These are phyloP conservation scores for Monilinia vaccinii-corymbosi DNA, from an alignment of 2,329 filamentous ascomycete species.

Conservation along the genomic window DNA sequence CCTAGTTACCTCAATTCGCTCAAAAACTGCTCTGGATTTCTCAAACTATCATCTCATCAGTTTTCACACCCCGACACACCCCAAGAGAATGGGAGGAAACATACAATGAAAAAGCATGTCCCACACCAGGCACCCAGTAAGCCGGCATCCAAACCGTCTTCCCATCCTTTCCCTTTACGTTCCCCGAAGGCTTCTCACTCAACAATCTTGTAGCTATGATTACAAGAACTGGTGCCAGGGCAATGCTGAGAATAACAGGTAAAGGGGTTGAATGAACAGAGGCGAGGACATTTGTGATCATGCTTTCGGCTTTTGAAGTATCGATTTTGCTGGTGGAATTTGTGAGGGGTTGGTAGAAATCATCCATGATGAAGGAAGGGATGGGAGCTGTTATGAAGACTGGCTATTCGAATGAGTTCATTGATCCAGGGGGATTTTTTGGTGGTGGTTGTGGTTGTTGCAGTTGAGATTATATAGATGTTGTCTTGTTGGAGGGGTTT, in stretches of 20 bases:
- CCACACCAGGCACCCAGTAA: slow-evolving; percentile 51
- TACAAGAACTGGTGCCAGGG: slow-evolving; percentile 18
- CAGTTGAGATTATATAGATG: background rate
- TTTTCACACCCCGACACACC: background rate
- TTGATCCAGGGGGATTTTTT: background rate
- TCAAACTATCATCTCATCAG: slow-evolving; percentile 19
- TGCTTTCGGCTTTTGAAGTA: background rate
- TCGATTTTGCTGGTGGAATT: background rate
- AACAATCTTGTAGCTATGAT: slow-evolving; percentile 21
- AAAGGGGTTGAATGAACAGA: slow-evolving; percentile 8
- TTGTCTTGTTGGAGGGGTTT: background rate
- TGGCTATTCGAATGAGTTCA: background rate
- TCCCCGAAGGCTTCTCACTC: slow-evolving; percentile 13
- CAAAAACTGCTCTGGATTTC: slow-evolving; percentile 20
- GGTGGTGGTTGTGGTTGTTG: background rate
- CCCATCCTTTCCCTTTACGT: slow-evolving; percentile 7
- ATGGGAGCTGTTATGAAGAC: background rate
- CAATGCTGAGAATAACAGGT: slow-evolving; percentile 14
- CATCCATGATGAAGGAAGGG: slow-evolving; percentile 13
- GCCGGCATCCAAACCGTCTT: slow-evolving; percentile 39
- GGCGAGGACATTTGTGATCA: slow-evolving; percentile 6
- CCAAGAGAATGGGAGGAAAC: slow-evolving; percentile 29
- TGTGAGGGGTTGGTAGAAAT: slow-evolving; percentile 19
- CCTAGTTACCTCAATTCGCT: slow-evolving; percentile 17
- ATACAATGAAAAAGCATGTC: slow-evolving; percentile 42